Conservation (phyloP, 768 basidiomycete genomes). For the Lactarius tabidus region DNA sequence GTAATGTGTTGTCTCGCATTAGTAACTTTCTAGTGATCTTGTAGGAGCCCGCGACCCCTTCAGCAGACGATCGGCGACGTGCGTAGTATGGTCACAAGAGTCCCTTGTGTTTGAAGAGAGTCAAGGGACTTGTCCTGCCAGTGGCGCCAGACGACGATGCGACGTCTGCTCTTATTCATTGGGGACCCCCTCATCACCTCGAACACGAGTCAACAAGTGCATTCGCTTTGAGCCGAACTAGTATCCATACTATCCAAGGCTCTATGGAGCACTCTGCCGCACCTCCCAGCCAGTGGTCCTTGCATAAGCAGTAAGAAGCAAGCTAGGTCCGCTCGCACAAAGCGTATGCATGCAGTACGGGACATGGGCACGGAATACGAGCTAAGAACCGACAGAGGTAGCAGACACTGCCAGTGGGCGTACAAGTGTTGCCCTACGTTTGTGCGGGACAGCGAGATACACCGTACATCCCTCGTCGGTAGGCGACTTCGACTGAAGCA, state of each 20-base stretch:
- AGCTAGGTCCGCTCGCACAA: slow-evolving; percentile 1
- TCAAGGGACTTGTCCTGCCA: neutral
- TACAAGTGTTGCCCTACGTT: slow-evolving; percentile 15
- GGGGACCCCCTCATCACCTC: neutral
- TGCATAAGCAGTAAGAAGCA: neutral
- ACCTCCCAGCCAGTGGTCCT: neutral
- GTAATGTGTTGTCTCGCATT: neutral
- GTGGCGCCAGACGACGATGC: neutral
- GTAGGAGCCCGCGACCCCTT: neutral
- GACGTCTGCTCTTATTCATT: neutral
- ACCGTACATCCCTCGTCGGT: no score
- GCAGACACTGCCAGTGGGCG: slow-evolving; percentile 9
- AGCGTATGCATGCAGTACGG: slow-evolving; percentile 10
- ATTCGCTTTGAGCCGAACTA: neutral
- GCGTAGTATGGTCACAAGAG: neutral
- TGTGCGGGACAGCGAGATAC: slow-evolving; percentile 10
- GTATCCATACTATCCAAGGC: neutral
- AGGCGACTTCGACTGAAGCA: slow-evolving; percentile 9
- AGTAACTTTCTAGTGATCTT: neutral
- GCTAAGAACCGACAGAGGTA: neutral
- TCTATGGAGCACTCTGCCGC: neutral
- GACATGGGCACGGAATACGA: slow-evolving; percentile 6
- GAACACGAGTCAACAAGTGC: neutral
- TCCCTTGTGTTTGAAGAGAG: neutral
- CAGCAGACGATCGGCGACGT: neutral